These are phyloP conservation scores for Pleurotus tuber-regium DNA, from an alignment of 768 basidiomycete species.

Conservation along the genomic window DNA sequence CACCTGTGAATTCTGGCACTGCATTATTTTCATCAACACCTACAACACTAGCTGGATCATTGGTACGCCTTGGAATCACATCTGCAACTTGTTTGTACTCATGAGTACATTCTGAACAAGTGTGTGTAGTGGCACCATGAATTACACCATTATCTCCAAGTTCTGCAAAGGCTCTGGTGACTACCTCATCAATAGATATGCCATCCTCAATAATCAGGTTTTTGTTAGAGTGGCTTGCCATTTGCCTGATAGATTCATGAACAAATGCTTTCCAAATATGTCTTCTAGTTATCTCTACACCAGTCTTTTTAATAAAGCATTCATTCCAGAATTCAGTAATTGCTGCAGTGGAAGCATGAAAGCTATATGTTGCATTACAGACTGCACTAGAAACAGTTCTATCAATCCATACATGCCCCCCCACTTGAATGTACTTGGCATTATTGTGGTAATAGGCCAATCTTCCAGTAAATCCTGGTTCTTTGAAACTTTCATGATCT, in stretches of 20 bases:
- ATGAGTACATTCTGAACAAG: constrained; percentile 13
- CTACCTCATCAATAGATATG: constrained; percentile 10
- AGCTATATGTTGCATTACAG: constrained; percentile 17
- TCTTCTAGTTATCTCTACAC: constrained; percentile 4
- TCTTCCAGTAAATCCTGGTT: background rate
- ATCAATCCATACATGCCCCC: constrained; percentile 16
- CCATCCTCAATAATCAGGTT: constrained; percentile 6
- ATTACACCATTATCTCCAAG: constrained; percentile 12
- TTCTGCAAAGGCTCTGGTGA: background rate
- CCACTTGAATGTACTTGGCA: constrained; percentile 16
- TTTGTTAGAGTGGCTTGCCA: constrained; percentile 10
- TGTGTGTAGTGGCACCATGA: constrained; percentile 4
- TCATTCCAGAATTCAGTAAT: constrained; percentile 15
- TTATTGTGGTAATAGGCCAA: constrained; percentile 10
- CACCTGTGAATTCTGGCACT: constrained; percentile 2
- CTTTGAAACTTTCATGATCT: constrained; percentile 17
- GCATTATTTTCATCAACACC: constrained; percentile 8
- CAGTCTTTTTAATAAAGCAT: constrained; percentile 6
- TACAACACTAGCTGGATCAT: constrained; percentile 1
- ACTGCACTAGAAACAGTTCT: constrained; percentile 13
- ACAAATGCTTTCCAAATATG: constrained; percentile 21
- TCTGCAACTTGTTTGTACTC: constrained; percentile 9
- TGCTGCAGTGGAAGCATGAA: constrained; percentile 19
- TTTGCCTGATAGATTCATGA: constrained; percentile 16
- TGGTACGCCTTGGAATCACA: background rate